Evolutionary conservation across 2,329 filamentous ascomycete species (phyloP).

Genomic region (Cercospora sp.): DNA sequence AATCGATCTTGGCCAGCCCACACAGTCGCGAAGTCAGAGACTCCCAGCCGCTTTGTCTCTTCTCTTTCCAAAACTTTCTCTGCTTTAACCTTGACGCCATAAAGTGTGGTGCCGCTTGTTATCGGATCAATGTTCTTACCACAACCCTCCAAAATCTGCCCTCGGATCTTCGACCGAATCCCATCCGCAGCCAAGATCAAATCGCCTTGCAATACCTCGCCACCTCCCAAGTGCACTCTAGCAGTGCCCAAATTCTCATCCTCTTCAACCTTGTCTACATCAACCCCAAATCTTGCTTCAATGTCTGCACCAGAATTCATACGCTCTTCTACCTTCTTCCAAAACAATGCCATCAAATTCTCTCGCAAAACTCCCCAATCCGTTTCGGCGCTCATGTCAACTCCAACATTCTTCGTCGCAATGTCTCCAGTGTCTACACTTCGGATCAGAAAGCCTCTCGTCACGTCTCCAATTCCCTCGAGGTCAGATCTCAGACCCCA

Average conservation of each 20-base stretch:
- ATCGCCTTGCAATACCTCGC: slow-evolving; percentile 9
- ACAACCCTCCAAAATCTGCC: slow-evolving; percentile 10
- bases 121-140: slow-evolving; percentile 7
- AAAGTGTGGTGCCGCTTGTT: slow-evolving; percentile 9
- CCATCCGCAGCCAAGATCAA: slow-evolving; percentile 18
- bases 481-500: slow-evolving; percentile 17
- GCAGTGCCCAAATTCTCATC: background rate
- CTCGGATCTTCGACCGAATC: slow-evolving; percentile 12
- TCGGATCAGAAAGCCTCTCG: slow-evolving; percentile 8
- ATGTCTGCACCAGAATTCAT: background rate
- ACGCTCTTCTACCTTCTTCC: background rate
- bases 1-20: slow-evolving; percentile 13
- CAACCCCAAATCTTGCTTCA: background rate
- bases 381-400: slow-evolving; percentile 2
- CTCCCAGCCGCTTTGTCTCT: slow-evolving; percentile 5
- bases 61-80: background rate
- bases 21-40: slow-evolving; percentile 9
- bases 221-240: slow-evolving; percentile 4
- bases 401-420: slow-evolving; percentile 6
- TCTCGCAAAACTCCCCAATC: slow-evolving; percentile 16
- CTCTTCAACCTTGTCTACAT: slow-evolving; percentile 11
- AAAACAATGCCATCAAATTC: slow-evolving; percentile 11
- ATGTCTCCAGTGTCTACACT: slow-evolving; percentile 14
- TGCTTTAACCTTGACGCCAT: slow-evolving; percentile 4
- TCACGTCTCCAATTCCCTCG: slow-evolving; percentile 13